Conservation (phyloP, 164 flowering plant genomes). For the Litsea cubeba region DNA sequence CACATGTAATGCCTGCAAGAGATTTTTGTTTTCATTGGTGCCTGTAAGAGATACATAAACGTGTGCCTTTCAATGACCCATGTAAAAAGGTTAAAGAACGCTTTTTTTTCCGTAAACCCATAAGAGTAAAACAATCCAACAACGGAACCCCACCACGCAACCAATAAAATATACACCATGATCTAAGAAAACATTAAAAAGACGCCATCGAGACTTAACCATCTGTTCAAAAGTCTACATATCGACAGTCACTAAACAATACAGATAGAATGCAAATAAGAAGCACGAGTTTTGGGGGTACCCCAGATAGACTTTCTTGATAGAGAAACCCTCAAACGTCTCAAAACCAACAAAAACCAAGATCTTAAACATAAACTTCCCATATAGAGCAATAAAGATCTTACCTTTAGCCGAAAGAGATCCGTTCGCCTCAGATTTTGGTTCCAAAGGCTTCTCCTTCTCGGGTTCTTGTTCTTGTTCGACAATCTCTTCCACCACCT, state of each 20-base stretch:
- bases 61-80: background rate
- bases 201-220: too few species aligned
- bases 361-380: background rate
- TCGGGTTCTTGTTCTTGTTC: background rate
- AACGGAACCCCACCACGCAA: too few species aligned
- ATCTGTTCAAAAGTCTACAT: too few species aligned
- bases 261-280: too few species aligned
- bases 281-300: background rate
- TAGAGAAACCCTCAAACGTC: background rate
- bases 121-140: too few species aligned
- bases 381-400: background rate
- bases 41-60: background rate
- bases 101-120: too few species aligned
- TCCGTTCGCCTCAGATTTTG: constrained; percentile 12
- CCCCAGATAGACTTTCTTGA: background rate
- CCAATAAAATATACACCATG: too few species aligned
- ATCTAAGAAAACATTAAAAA: too few species aligned
- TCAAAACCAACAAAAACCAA: background rate
- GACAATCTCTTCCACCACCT: constrained; percentile 8
- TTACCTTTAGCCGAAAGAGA: constrained; percentile 27
- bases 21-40: too few species aligned
- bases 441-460: constrained; percentile 3
- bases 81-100: background rate
- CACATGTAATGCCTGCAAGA: background rate
- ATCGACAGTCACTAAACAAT: too few species aligned